These are phyloP conservation scores for Nitzschia palea DNA, from an alignment of 108 stramenopile genomes.

Conservation along the genomic window DNA sequence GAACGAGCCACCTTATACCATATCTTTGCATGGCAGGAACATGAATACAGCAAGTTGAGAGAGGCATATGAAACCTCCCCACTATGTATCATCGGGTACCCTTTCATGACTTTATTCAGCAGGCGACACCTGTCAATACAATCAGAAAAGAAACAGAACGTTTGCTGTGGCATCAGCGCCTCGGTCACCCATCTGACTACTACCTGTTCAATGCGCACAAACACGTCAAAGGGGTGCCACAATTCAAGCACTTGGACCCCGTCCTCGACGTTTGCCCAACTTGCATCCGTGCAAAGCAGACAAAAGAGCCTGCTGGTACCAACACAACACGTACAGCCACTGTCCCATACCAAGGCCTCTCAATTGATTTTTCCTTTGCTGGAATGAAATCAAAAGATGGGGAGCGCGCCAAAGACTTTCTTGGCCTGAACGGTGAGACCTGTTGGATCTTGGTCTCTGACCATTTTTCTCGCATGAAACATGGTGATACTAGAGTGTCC, in stretches of 20 bases:
- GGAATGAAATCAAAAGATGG: constrained; percentile 3
- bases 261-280: constrained; percentile 26
- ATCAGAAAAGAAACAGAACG: background rate
- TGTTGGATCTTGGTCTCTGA: constrained; percentile 22
- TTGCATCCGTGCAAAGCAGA: constrained; percentile 31
- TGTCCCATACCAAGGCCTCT: constrained; percentile 2
- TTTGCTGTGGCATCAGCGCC: constrained; percentile 31
- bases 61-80: background rate
- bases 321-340: constrained; percentile 11
- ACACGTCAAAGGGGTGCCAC: constrained; percentile 18
- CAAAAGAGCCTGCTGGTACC: constrained; percentile 23
- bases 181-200: constrained; percentile 16
- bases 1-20: background rate
- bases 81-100: background rate
- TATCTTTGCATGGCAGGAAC: background rate
- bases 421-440: too few relatives aligned
- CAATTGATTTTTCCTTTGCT: constrained; percentile 12
- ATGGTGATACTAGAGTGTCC: constrained; percentile 10
- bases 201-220: constrained; percentile 26
- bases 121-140: background rate
- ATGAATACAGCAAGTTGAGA: background rate
- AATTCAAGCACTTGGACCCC: background rate
- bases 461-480: constrained; percentile 22
- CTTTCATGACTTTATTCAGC: background rate
- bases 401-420: constrained; percentile 6